Evolutionary conservation across 164 flowering plant species (phyloP).

Genomic region (Umbellularia californica): DNA sequence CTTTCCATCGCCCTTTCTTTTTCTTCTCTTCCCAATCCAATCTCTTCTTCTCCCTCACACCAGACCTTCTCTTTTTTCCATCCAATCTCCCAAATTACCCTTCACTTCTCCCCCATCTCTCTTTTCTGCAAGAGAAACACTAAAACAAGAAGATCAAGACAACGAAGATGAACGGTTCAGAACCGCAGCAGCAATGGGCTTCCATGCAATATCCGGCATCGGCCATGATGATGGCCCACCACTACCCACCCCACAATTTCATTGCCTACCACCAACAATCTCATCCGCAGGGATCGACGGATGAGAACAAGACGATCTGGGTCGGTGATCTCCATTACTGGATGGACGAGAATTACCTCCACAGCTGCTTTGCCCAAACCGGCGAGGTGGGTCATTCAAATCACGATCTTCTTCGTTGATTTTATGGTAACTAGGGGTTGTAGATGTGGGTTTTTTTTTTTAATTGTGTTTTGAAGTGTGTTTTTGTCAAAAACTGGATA

Average conservation of each 20-base stretch:
- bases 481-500: no score
- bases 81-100: neutral
- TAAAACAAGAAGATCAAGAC: no score
- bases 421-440: no score
- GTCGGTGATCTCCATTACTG: slow-evolving; percentile 78
- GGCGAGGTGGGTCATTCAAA: slow-evolving; percentile 44
- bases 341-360: slow-evolving; percentile 90
- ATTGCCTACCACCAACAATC: neutral
- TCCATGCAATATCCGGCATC: neutral
- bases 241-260: neutral
- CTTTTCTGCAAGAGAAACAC: no score
- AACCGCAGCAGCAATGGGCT: neutral
- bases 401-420: no score
- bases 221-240: neutral
- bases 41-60: neutral
- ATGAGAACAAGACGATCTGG: slow-evolving; percentile 77
- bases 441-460: no score
- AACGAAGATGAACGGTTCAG: neutral
- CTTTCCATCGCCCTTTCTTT: neutral
- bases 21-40: neutral
- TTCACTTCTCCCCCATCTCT: neutral
- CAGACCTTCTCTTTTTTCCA: neutral
- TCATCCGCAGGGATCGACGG: slow-evolving; percentile 16
- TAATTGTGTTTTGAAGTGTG: no score
- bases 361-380: slow-evolving; percentile 61